Percentiles rank a stretch among this genome's conserved stretches.
Evolutionary conservation across 2,329 filamentous ascomycete genomes (phyloP).

Genomic region (Pyricularia pennisetigena): DNA sequence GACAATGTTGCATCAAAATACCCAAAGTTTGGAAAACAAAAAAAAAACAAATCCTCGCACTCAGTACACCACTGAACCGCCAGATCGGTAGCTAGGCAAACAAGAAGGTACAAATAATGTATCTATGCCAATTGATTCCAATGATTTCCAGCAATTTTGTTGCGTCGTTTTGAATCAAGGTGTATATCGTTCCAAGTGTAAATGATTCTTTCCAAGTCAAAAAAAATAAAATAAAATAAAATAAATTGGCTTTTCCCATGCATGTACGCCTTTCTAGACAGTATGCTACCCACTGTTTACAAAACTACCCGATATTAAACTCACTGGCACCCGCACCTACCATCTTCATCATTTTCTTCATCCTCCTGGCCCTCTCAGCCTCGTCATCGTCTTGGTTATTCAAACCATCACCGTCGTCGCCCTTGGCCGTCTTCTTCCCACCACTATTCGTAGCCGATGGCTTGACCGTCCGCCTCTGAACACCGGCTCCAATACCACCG

Average conservation of each 20-base stretch:
- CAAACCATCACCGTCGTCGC: slow-evolving; percentile 12
- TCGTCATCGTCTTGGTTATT: slow-evolving; percentile 40
- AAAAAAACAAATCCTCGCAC: no score
- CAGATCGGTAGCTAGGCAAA: no score
- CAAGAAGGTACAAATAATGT: no score
- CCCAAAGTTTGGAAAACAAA: no score
- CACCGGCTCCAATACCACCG: slow-evolving; percentile 61
- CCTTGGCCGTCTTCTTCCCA: slow-evolving; percentile 7
- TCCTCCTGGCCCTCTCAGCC: slow-evolving; percentile 43
- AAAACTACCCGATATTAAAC: slow-evolving; percentile 15
- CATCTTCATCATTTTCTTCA: slow-evolving; percentile 18
- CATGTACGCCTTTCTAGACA: background rate
- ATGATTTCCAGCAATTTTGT: no score
- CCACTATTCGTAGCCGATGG: slow-evolving; percentile 18
- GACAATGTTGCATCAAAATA: no score
- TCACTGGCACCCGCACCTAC: slow-evolving; percentile 13
- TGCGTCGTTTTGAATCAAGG: no score
- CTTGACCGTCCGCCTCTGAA: slow-evolving; percentile 32
- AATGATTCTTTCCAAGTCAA: no score
- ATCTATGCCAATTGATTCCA: no score
- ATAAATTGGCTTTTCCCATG: background rate
- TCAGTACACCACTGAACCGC: no score
- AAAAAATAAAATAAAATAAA: no score
- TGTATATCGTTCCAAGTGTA: no score
- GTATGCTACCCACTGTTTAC: background rate